Conservation (phyloP, 2,329 filamentous ascomycete genomes). For the Colletotrichum tamarilloi region DNA sequence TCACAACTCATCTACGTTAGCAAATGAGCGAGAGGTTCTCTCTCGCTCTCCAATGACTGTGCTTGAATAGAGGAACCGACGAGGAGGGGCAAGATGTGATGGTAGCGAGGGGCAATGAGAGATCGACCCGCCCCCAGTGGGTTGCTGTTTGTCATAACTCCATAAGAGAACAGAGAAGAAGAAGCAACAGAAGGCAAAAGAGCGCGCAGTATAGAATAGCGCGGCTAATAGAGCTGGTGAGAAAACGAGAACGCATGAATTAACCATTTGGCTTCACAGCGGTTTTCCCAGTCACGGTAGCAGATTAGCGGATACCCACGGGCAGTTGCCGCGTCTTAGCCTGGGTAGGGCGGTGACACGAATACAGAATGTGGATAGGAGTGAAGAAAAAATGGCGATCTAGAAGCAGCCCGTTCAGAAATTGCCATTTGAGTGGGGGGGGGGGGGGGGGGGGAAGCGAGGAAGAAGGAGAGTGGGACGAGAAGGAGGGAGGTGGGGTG, state of each 20-base stretch:
- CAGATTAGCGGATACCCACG: constrained; percentile 5
- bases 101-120: neutral
- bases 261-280: constrained; percentile 11
- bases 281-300: constrained; percentile 15
- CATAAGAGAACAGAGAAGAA: neutral
- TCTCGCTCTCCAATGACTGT: too few relatives aligned
- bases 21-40: too few relatives aligned
- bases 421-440: constrained; percentile 17
- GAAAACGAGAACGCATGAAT: constrained; percentile 9
- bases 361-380: neutral
- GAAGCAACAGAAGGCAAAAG: neutral
- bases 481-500: too few relatives aligned
- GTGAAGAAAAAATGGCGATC: constrained; percentile 3
- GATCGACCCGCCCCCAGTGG: neutral
- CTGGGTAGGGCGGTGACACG: neutral
- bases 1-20: too few relatives aligned
- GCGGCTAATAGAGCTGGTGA: constrained; percentile 2
- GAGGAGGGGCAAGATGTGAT: neutral
- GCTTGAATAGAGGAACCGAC: too few relatives aligned
- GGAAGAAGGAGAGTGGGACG: too few relatives aligned
- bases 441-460: neutral
- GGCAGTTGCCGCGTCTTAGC: constrained; percentile 5
- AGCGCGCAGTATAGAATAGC: neutral
- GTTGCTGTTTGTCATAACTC: neutral
- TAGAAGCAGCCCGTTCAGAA: constrained; percentile 23